Evolutionary conservation across 1,284 basidiomycete genomes (phyloP), one percentile per base, ranked within the genome.

Genomic region (Cryptococcus hybrid): DNA sequence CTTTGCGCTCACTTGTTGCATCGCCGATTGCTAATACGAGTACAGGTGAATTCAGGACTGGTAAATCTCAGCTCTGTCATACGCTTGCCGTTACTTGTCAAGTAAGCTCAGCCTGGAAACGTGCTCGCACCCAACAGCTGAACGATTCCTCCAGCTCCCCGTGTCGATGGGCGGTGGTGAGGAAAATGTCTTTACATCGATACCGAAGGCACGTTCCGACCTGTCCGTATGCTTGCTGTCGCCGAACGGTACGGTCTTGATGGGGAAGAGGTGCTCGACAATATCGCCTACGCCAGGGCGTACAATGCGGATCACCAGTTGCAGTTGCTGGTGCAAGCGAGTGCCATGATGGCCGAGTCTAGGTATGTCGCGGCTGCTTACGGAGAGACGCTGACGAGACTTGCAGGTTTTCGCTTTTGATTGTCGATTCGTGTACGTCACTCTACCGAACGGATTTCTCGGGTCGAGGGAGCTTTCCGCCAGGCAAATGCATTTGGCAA

Each of bases 241-340:
- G 95, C 96, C 1, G 95, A 98, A 79, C 84, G 96, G 52, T 94
- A 89, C 72, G 96, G 96, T 6, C 81, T 99, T 66, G 94, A 94
- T 65, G 94, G 94, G 43, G 92, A 99, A 76, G 95, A 98, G 75
- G 96, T 98, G 3, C 81, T 99, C 62, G 96, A 99, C 78, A 99
- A 99, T 69, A 90, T 99, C 45, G 96, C 96, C 9, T 99, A 99
- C 78, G 96, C 96, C 1, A 83, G 96, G 68, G 96, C 96, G 60
- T 99, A 99, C 79, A 99, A 99, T 70, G 93, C 94, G 43, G 96
- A 99, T 75, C 96, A 99, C 78, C 96, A 99, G 77, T 86, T 92
- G 59, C 85, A 90, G 56, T 82, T 99, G 49, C 82, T 99, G 51
- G 87, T 92, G 0, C 90, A 88, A 66, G 96, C 96, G 1, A 92